Percentiles rank a stretch among this genome's conserved stretches.
These are phyloP conservation scores for Murraya koenigii DNA, from an alignment of 345 rosid species.

Conservation along the genomic window DNA sequence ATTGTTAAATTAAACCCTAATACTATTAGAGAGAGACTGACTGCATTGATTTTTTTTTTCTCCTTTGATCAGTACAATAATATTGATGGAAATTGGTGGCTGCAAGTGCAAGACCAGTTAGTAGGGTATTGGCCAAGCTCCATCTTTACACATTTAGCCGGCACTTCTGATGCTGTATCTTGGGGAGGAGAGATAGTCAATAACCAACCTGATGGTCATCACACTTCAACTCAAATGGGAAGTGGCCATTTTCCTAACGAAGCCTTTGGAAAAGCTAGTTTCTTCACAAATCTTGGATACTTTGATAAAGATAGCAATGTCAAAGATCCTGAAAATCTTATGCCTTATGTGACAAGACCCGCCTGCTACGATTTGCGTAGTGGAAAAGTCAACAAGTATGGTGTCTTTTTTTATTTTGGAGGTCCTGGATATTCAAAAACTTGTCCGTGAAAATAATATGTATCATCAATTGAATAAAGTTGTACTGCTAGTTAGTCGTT, in stretches of 20 bases:
- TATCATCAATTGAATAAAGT: background rate
- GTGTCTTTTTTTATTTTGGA: conserved; percentile 9
- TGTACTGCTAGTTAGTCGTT: background rate
- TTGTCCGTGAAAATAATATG: background rate
- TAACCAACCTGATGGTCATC: conserved; percentile 3
- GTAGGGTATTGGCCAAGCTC: conserved; percentile 45
- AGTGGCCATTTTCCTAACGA: conserved; percentile 40
- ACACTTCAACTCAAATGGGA: conserved; percentile 42
- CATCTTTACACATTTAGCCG: conserved; percentile 26
- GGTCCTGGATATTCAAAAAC: conserved; percentile 5
- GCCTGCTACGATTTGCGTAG: background rate
- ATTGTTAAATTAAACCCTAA: too few relatives aligned
- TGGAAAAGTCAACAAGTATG: background rate
- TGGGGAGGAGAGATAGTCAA: conserved; percentile 51
- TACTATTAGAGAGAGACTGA: too few relatives aligned
- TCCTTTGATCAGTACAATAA: too few relatives aligned
- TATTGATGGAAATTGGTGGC: too few relatives aligned
- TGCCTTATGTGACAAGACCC: background rate
- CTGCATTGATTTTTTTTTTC: too few relatives aligned
- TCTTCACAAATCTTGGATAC: conserved; percentile 18
- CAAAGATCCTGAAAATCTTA: background rate
- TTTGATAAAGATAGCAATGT: background rate
- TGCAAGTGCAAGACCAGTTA: too few relatives aligned
- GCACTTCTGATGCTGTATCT: conserved; percentile 18
- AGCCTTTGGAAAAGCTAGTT: conserved; percentile 37